Conservation (phyloP, 768 basidiomycete genomes). For the Lentinula boryana region DNA sequence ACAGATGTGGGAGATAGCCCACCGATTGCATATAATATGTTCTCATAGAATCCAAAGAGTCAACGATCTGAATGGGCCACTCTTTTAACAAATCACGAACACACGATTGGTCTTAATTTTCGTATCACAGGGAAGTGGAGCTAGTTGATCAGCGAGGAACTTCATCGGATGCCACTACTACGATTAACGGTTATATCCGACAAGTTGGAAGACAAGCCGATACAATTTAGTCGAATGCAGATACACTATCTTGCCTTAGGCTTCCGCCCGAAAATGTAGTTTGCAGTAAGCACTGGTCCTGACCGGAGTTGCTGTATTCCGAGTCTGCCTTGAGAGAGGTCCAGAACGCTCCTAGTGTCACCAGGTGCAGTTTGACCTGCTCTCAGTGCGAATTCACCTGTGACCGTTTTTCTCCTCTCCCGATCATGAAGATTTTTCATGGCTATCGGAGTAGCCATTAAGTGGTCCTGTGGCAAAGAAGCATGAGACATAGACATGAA, state of each 20-base stretch:
- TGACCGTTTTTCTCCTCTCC: constrained; percentile 21
- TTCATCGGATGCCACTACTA: too few relatives aligned
- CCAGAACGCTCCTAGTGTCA: constrained; percentile 49
- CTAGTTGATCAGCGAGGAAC: too few relatives aligned
- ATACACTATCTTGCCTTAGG: not conserved
- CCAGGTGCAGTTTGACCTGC: constrained; percentile 58
- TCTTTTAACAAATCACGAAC: too few relatives aligned
- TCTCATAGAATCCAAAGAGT: too few relatives aligned
- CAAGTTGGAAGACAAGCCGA: not conserved
- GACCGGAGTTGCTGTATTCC: constrained; percentile 14
- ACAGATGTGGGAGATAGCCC: too few relatives aligned
- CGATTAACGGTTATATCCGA: not conserved
- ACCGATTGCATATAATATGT: too few relatives aligned
- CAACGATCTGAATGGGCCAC: too few relatives aligned
- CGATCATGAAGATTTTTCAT: constrained; percentile 37
- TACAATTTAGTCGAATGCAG: not conserved
- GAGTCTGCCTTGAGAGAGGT: constrained; percentile 49
- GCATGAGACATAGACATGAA: constrained; percentile 7
- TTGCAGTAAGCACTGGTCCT: constrained; percentile 1
- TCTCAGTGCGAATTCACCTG: constrained; percentile 20
- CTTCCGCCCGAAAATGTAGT: constrained; percentile 5
- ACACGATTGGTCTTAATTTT: too few relatives aligned
- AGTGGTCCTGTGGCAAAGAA: constrained; percentile 44
- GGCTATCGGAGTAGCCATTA: constrained; percentile 61
- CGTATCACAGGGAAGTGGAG: too few relatives aligned